These are phyloP conservation scores for Knoxia roxburghii DNA, from an alignment of 257 asterid genomes.

Conservation along the genomic window DNA sequence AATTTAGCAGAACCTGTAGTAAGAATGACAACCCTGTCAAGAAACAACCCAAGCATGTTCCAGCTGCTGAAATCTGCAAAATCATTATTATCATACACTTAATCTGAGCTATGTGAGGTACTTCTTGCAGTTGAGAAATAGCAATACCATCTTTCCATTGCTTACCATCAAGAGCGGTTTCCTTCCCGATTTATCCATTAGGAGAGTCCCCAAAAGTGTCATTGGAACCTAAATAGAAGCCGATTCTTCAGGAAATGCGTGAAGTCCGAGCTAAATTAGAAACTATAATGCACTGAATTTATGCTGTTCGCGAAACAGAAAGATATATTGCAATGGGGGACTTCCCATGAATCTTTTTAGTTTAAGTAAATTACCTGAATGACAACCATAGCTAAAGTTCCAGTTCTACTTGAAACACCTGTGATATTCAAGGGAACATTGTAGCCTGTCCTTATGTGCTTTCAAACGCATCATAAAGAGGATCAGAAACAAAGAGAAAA, in stretches of 20 bases:
- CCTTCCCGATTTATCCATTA: conserved; percentile 86
- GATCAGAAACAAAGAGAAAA: conserved; percentile 3
- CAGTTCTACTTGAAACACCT: conserved; percentile 68
- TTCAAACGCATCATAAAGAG: conserved; percentile 3
- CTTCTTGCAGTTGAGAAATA: not conserved
- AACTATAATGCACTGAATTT: not conserved
- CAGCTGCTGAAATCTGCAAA: conserved; percentile 63
- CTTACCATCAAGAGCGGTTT: conserved; percentile 67
- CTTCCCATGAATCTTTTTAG: too few relatives aligned
- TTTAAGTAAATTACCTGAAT: conserved; percentile 46
- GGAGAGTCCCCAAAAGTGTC: conserved; percentile 59
- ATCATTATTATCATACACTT: conserved; percentile 8
- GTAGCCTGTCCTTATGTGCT: not conserved
- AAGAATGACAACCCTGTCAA: conserved; percentile 60
- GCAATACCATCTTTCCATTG: not conserved
- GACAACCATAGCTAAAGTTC: conserved; percentile 77
- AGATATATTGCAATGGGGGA: too few relatives aligned
- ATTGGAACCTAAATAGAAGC: conserved; percentile 63
- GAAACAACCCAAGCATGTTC: conserved; percentile 80
- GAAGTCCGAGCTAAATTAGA: not conserved
- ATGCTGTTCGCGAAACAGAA: too few relatives aligned
- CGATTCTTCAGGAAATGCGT: not conserved
- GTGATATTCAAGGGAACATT: conserved; percentile 18
- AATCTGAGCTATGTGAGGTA: conserved; percentile 3
- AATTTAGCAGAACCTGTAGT: conserved; percentile 48